phyloP scores from a whole-genome alignment of 2,329 filamentous ascomycete genomes.

The Phyllosticta citriasiana region DNA sequence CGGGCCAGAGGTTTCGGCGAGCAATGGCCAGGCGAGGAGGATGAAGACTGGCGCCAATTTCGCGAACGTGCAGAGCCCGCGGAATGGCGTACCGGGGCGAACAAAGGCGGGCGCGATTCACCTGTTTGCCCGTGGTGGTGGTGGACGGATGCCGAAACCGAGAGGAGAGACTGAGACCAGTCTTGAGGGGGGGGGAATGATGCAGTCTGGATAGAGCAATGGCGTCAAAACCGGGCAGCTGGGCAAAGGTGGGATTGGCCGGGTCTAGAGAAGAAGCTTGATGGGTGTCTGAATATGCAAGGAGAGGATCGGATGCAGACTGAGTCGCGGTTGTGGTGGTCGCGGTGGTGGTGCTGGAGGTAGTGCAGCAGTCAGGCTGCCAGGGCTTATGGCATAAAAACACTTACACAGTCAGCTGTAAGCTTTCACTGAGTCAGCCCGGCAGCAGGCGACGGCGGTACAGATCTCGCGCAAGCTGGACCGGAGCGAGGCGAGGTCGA shows the following conservation, averaged over 20 bases:
- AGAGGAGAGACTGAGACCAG: conserved; percentile 8
- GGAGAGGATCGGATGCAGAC: conserved; percentile 10
- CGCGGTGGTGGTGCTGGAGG: conserved; percentile 3
- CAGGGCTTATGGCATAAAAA: background rate
- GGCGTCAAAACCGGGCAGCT: conserved; percentile 10
- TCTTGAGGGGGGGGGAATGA: conserved; percentile 3
- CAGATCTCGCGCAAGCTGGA: background rate
- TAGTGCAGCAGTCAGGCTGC: background rate
- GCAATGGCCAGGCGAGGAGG: background rate
- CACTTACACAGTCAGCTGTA: conserved; percentile 11
- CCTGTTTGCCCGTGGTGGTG: background rate
- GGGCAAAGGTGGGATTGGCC: conserved; percentile 8
- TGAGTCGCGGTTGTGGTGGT: conserved; percentile 9
- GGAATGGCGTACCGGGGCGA: conserved; percentile 1
- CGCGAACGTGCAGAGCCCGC: conserved; percentile 9
- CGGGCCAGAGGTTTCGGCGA: background rate
- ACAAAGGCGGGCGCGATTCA: background rate
- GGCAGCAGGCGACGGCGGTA: background rate
- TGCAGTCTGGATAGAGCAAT: conserved; percentile 10
- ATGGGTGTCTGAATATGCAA: conserved; percentile 11
- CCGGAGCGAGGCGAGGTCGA: background rate
- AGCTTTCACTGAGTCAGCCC: conserved; percentile 11
- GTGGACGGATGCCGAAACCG: conserved; percentile 9
- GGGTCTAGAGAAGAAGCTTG: conserved; percentile 8
- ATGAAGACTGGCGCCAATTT: conserved; percentile 8